Evolutionary conservation across 305 asterid genomes (phyloP).

Genomic region (Rubia tinctorum): DNA sequence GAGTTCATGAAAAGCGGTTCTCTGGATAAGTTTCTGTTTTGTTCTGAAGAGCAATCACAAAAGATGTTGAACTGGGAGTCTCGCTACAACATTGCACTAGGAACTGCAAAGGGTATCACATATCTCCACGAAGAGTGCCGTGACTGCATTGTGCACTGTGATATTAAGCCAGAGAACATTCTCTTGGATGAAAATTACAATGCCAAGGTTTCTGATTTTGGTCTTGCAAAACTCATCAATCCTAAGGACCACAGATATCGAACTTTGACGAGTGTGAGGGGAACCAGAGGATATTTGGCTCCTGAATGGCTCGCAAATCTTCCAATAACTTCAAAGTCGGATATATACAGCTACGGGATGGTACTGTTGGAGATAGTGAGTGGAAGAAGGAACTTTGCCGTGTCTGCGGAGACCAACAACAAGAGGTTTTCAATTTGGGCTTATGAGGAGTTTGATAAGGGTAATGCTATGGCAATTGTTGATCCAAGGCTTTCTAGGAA

Average conservation of each 20-base stretch:
- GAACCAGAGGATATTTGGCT: constrained; percentile 81
- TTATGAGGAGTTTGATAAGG: constrained; percentile 74
- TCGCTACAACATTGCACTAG: constrained; percentile 60
- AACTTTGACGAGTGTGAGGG: constrained; percentile 71
- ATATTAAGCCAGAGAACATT: constrained; percentile 84
- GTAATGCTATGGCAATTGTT: constrained; percentile 46
- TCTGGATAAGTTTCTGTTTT: constrained; percentile 59
- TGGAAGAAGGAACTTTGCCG: constrained; percentile 77
- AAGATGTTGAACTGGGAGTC: constrained; percentile 71
- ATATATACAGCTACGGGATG: constrained; percentile 81
- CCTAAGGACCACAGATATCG: constrained; percentile 62
- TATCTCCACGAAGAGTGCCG: constrained; percentile 88
- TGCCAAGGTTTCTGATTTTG: constrained; percentile 85
- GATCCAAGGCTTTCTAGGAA: constrained; percentile 41
- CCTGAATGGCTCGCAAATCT: constrained; percentile 91
- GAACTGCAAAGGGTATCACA: constrained; percentile 71
- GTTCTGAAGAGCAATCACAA: constrained; percentile 38
- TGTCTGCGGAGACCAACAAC: constrained; percentile 51
- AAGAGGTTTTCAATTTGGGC: constrained; percentile 71
- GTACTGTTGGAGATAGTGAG: constrained; percentile 75
- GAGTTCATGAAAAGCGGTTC: constrained; percentile 83
- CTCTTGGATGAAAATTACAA: constrained; percentile 66
- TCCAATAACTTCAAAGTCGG: constrained; percentile 75
- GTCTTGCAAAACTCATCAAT: constrained; percentile 72
- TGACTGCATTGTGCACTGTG: constrained; percentile 81